These are phyloP conservation scores for Xerocomellus amylosporus DNA, from an alignment of 768 basidiomycete species.

Conservation along the genomic window DNA sequence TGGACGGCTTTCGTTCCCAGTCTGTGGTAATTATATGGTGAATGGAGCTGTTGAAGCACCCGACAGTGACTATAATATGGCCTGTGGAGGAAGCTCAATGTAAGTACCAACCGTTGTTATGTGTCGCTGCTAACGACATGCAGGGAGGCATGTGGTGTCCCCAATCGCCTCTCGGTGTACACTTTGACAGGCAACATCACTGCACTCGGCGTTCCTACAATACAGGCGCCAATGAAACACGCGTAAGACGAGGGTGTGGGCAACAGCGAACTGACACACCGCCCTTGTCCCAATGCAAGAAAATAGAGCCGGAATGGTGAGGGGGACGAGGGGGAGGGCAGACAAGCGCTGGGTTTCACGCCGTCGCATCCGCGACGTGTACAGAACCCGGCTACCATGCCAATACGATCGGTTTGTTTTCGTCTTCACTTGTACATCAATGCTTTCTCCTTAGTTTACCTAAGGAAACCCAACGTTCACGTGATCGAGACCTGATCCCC, in stretches of 20 bases:
- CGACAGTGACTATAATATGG: conserved; percentile 64
- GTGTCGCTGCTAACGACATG: neutral
- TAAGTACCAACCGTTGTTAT: conserved; percentile 30
- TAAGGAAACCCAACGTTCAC: neutral
- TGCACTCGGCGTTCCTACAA: conserved; percentile 55
- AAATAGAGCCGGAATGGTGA: too few relatives aligned
- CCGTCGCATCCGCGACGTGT: too few relatives aligned
- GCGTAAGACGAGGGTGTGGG: too few relatives aligned
- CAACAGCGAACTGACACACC: too few relatives aligned
- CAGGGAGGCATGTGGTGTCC: conserved; percentile 70
- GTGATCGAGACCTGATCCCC: conserved; percentile 15
- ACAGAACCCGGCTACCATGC: too few relatives aligned
- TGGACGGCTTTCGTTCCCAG: conserved; percentile 32
- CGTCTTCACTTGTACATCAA: too few relatives aligned
- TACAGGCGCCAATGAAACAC: too few relatives aligned
- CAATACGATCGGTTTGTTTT: too few relatives aligned
- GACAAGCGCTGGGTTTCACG: too few relatives aligned
- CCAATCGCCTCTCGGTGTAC: conserved; percentile 71
- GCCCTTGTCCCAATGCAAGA: too few relatives aligned
- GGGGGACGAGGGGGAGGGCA: too few relatives aligned
- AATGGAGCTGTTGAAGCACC: conserved; percentile 53
- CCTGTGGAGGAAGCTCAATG: conserved; percentile 67
- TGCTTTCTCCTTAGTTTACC: too few relatives aligned
- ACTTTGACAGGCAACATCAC: conserved; percentile 49
- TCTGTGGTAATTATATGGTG: conserved; percentile 67